A percentile compares a stretch with the other conserved stretches of the same genome.
Evolutionary conservation across 2,329 filamentous ascomycete species (phyloP).

Genomic region (Aspergillus quadricinctus): DNA sequence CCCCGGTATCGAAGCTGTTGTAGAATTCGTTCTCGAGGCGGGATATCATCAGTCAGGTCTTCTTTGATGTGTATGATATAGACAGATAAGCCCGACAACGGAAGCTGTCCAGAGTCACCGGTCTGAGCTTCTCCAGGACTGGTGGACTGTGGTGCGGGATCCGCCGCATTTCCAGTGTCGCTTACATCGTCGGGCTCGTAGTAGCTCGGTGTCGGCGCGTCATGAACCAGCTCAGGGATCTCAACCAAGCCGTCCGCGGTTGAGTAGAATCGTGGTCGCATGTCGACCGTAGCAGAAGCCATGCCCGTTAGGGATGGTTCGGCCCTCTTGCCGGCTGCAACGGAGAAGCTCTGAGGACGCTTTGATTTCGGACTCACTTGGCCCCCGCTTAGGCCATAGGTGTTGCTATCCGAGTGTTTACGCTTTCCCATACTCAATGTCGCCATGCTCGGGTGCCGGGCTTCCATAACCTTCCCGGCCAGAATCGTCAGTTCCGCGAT

Average conservation of each 20-base stretch:
- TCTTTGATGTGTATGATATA: conserved; percentile 96
- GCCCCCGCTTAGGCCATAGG: conserved; percentile 13
- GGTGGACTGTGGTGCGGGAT: conserved; percentile 1
- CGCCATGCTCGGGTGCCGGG: conserved; percentile 32
- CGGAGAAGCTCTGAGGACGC: conserved; percentile 10
- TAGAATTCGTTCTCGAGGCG: conserved; percentile 63
- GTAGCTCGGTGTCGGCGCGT: not conserved
- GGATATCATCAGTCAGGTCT: conserved; percentile 65
- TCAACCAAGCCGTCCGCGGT: conserved; percentile 1
- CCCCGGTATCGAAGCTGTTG: conserved; percentile 65
- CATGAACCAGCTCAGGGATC: not conserved
- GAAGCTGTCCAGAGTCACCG: conserved; percentile 29
- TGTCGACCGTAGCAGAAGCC: not conserved
- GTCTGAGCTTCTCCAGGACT: conserved; percentile 6
- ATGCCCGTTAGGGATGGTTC: not conserved
- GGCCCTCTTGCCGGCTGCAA: not conserved
- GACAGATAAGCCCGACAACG: conserved; percentile 69
- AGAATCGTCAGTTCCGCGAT: conserved; percentile 72
- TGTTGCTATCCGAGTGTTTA: conserved; percentile 29
- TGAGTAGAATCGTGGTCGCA: conserved; percentile 2
- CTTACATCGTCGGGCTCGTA: conserved; percentile 4
- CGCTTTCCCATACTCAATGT: conserved; percentile 38
- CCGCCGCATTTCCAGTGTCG: conserved; percentile 2
- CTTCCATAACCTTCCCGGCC: conserved; percentile 64
- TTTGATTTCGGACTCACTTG: conserved; percentile 26